Evolutionary conservation across 2,329 filamentous ascomycete species (phyloP), one percentile per base, ranked within the genome.

Genomic region (Botrytis elliptica): DNA sequence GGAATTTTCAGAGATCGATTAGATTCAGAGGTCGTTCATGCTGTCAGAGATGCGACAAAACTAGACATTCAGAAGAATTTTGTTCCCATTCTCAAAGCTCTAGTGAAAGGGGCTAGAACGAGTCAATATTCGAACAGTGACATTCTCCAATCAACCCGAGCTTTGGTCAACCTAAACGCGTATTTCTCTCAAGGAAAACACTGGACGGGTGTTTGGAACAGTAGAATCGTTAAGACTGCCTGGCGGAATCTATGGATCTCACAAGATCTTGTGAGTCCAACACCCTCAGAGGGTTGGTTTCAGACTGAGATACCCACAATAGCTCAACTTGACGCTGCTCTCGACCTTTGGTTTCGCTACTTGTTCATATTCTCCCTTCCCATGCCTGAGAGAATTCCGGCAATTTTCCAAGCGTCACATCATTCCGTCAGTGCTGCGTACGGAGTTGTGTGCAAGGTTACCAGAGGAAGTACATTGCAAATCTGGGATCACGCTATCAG

Each of bases 401-500:
- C 84, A n/a, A 87, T 90, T 6, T 90, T 90, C 79, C 88, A 90
- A 79, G 88, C 88, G 44, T 89, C 88, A 4, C 88, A 90, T 77
- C 88, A 90, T 80, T 88, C 87, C 74, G 87, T 89, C 60, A 87
- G 87, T 71, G 88, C 87, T 8, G 86, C 88, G 0, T 90, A 90
- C 74, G 88, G 88, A 49, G 86, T 90, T 74, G 85, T 90, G 16
- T 88, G 88, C 80, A 90, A 90, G 81, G 83, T 90, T 76, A 88
- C 88, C 80, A 84, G 87, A 40, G 85, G 86, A 73, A 88, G 87
- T 73, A 89, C 87, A 0, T 84, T 90, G 46, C 87, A 89, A 75
- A 88, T 90, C 73, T 90, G 88, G 88, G 88, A 90, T 76, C 88
- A 90, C 78, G 87, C 87, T 29, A 90, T 90, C 75, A 86, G 85